A percentile compares a stretch with the other conserved stretches of the same genome.
Conservation (phyloP, 257 asterid genomes). For the Thymus mandschuricus region DNA sequence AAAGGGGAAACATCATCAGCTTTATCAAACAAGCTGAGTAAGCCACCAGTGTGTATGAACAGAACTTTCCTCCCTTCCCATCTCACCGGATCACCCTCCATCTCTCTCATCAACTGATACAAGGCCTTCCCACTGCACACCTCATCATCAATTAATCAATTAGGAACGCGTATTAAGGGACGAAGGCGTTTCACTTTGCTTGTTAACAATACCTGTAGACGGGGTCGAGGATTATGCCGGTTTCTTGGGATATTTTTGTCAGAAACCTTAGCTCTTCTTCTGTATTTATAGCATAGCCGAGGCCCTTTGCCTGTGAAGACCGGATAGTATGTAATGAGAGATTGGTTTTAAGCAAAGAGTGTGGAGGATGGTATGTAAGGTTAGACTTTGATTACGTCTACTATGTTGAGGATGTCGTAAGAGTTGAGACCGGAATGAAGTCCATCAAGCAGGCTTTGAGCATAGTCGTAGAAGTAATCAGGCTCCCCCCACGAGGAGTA, state of each 20-base stretch:
- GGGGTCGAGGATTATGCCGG: slow-evolving; percentile 94
- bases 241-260: slow-evolving; percentile 75
- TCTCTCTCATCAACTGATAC: slow-evolving; percentile 77
- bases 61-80: slow-evolving; percentile 92
- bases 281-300: slow-evolving; percentile 91
- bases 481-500: slow-evolving; percentile 92
- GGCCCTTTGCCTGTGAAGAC: slow-evolving; percentile 78
- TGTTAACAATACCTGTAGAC: slow-evolving; percentile 66
- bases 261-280: slow-evolving; percentile 74
- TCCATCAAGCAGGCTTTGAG: slow-evolving; percentile 88
- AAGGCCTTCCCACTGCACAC: slow-evolving; percentile 83
- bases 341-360: not conserved
- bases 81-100: slow-evolving; percentile 64
- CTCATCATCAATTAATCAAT: not conserved
- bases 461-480: slow-evolving; percentile 75
- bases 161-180: no score
- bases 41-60: slow-evolving; percentile 94
- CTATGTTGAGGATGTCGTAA: slow-evolving; percentile 68
- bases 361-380: not conserved
- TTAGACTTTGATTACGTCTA: slow-evolving; percentile 46
- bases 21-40: slow-evolving; percentile 78
- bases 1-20: slow-evolving; percentile 62
- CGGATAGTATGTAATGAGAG: not conserved
- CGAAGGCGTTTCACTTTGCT: not conserved
- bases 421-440: slow-evolving; percentile 71